Conservation (phyloP, 2,329 filamentous ascomycete species). For the Fusarium virguliforme region DNA sequence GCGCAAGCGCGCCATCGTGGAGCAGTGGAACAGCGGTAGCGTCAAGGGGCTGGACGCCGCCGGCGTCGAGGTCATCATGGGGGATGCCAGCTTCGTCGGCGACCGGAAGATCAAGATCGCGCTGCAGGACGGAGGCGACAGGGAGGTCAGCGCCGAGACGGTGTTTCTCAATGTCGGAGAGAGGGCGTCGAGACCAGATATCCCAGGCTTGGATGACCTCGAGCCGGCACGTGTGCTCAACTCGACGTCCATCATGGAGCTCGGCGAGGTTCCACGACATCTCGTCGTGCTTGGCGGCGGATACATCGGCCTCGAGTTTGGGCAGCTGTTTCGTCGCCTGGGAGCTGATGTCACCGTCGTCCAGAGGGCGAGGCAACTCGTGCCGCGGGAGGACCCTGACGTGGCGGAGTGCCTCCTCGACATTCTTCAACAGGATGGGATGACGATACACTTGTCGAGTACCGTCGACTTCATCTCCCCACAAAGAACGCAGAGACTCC, state of each 20-base stretch:
- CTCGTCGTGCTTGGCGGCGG: constrained; percentile 69
- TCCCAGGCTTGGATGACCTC: constrained; percentile 58
- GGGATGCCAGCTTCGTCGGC: constrained; percentile 62
- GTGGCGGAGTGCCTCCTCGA: constrained; percentile 60
- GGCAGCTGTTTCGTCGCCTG: constrained; percentile 66
- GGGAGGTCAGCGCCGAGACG: constrained; percentile 56
- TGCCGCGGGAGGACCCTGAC: constrained; percentile 66
- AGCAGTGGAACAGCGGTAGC: constrained; percentile 64
- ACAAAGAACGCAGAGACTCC: constrained; percentile 26
- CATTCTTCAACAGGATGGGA: constrained; percentile 64
- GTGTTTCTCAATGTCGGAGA: constrained; percentile 67
- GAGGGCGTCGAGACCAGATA: constrained; percentile 57
- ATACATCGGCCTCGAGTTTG: constrained; percentile 69
- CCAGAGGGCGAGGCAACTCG: constrained; percentile 61
- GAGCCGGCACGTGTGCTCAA: constrained; percentile 59
- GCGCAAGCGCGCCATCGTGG: constrained; percentile 69
- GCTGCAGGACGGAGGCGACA: constrained; percentile 53
- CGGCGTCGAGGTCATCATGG: constrained; percentile 64
- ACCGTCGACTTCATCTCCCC: constrained; percentile 50
- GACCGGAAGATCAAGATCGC: constrained; percentile 58
- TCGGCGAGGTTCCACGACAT: constrained; percentile 63
- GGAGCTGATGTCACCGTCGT: constrained; percentile 66
- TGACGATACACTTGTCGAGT: constrained; percentile 60
- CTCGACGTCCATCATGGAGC: constrained; percentile 66
- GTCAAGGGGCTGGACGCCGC: constrained; percentile 60